Evolutionary conservation across 2,329 filamentous ascomycete genomes (phyloP).

Genomic region (Aspergillus spinulosporus): DNA sequence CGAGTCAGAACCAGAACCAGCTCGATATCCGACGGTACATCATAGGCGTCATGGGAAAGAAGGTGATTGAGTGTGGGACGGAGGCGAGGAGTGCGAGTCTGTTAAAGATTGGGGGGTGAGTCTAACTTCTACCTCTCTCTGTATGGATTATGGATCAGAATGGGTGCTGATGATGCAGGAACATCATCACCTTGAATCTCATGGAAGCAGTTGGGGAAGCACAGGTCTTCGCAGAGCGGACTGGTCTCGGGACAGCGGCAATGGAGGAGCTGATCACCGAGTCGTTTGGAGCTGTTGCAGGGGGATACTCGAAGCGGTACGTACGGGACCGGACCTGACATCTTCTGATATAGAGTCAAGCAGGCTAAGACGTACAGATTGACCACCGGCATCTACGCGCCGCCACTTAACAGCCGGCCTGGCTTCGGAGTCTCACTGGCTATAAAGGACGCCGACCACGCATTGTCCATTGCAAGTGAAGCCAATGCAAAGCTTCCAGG

Average conservation of each 20-base stretch:
- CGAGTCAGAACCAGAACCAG: conserved; percentile 28
- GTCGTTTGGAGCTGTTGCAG: conserved; percentile 46
- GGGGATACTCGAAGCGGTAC: conserved; percentile 45
- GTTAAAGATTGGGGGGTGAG: conserved; percentile 48
- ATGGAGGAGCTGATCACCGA: conserved; percentile 47
- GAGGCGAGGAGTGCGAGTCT: conserved; percentile 44
- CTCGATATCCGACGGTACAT: conserved; percentile 41
- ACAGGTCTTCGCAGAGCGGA: conserved; percentile 50
- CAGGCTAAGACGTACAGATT: conserved; percentile 27
- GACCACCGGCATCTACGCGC: conserved; percentile 47
- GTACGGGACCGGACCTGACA: background rate
- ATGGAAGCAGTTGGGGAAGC: conserved; percentile 51
- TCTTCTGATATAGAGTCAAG: background rate
- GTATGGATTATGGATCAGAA: background rate
- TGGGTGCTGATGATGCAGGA: conserved; percentile 25
- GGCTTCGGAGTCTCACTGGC: conserved; percentile 40
- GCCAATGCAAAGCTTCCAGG: conserved; percentile 34
- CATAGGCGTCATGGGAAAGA: conserved; percentile 46
- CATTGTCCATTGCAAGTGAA: conserved; percentile 34
- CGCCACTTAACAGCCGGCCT: conserved; percentile 35
- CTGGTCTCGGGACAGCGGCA: conserved; percentile 43
- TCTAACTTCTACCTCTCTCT: conserved; percentile 2
- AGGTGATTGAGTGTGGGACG: conserved; percentile 45
- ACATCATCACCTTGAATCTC: conserved; percentile 46
- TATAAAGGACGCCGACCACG: conserved; percentile 41